Percentiles rank a stretch among this genome's conserved stretches.
phyloP scores from a whole-genome alignment of 2,329 filamentous ascomycete species.

The Incumbomyces lentus region DNA sequence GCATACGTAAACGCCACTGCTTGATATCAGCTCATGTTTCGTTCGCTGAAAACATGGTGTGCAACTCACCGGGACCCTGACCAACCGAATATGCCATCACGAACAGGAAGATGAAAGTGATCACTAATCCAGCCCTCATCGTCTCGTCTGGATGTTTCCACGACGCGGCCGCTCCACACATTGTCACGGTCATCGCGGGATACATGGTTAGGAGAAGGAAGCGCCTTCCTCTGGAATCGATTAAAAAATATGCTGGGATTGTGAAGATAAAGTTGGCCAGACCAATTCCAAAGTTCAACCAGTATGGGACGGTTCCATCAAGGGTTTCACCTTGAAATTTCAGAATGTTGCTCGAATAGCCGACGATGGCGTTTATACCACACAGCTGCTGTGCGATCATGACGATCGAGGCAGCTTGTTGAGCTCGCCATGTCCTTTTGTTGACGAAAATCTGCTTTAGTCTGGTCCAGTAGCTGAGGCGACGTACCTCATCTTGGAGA shows the following conservation, averaged over 20 bases:
- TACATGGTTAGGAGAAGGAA: slow-evolving; percentile 55
- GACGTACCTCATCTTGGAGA: background rate
- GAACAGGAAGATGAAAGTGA: slow-evolving; percentile 51
- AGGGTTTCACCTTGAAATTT: slow-evolving; percentile 25
- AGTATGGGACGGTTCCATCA: slow-evolving; percentile 13
- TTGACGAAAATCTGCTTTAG: slow-evolving; percentile 22
- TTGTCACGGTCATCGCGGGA: slow-evolving; percentile 56
- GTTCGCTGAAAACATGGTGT: too few relatives aligned
- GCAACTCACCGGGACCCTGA: slow-evolving; percentile 21
- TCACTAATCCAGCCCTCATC: slow-evolving; percentile 43
- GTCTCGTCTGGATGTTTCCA: slow-evolving; percentile 37
- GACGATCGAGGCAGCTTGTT: slow-evolving; percentile 22
- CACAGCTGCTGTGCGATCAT: slow-evolving; percentile 26
- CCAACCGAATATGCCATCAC: slow-evolving; percentile 40
- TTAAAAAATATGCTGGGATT: slow-evolving; percentile 37
- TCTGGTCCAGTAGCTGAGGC: background rate
- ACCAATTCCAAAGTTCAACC: slow-evolving; percentile 17
- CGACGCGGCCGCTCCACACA: slow-evolving; percentile 51
- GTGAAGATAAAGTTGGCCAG: slow-evolving; percentile 19
- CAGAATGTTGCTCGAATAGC: slow-evolving; percentile 60
- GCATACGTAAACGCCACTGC: slow-evolving; percentile 38
- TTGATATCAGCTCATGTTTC: slow-evolving; percentile 26
- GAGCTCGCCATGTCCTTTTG: slow-evolving; percentile 23
- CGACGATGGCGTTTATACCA: slow-evolving; percentile 38
- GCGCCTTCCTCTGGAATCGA: slow-evolving; percentile 57